Evolutionary conservation across 1,284 basidiomycete genomes (phyloP), one percentile per base, ranked within the genome.

Genomic region (Trametes hirsuta): DNA sequence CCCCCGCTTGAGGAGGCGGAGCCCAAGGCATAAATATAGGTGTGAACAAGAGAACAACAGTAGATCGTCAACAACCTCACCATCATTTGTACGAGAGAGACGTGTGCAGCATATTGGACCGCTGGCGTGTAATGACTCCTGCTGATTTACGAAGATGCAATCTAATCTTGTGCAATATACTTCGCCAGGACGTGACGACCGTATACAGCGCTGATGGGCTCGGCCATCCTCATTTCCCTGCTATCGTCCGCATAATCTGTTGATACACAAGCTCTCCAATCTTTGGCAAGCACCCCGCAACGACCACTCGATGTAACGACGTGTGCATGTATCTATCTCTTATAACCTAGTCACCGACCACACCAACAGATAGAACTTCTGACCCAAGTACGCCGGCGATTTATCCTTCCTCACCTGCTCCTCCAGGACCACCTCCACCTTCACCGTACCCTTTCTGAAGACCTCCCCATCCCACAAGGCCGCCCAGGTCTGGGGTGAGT

Each of bases 1-100:
- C 90, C 91, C 61, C 87, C 90, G 66, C 85, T 93, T 47, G 91
- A 93, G 76, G 83, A 85, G 51, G 80, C 78, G 25, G 83, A 85
- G 67, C 74, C 70, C 55, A 71, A 71, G 57, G 65, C 69, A 59
- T 71, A 58, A 67, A 47, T 36, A 25, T n/a, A 25, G 47, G n/a
- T 15, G 55, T 57, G 51, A 58, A 59, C 36, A 18, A 30, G 30
- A 30, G 30, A 35, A 35, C 45, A 30, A 21, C 21, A 34, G 30
- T 44, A 44, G 30, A 55, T 30, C 40, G 36, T 11, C 41, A 39
- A 14, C 41, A n/a, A 30, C 30, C 8, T 40, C 18, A 51, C 34
- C 42, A 36, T 25, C 30, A 22, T 34, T 52, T 58, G 52, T 63
- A 63, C 55, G 41, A 53, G 53, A 58, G 24, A 55, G 62, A 63